Conservation (phyloP, 108 stramenopile genomes). For the Craspedostauros australis region DNA sequence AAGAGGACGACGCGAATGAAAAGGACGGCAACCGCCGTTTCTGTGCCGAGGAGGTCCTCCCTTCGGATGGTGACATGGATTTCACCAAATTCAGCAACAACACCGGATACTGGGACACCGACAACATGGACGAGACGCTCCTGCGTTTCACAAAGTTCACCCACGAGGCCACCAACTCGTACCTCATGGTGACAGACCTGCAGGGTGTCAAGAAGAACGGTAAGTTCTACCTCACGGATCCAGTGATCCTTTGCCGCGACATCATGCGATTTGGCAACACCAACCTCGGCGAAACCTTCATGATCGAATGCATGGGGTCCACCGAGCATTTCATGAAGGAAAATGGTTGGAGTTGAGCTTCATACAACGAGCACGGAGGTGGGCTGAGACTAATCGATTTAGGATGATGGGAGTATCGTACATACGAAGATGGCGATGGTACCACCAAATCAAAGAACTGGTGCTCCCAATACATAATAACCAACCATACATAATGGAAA, state of each 20-base stretch:
- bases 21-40: conserved; percentile 19
- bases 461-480: no score
- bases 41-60: conserved; percentile 25
- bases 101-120: conserved; percentile 39
- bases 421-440: no score
- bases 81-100: conserved; percentile 37
- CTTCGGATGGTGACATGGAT: conserved; percentile 1
- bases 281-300: conserved; percentile 13
- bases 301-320: conserved; percentile 1
- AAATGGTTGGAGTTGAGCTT: conserved; percentile 11
- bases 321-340: conserved; percentile 2
- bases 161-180: conserved; percentile 16
- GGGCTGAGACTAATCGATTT: no score
- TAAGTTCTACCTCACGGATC: conserved; percentile 23
- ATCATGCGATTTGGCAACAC: conserved; percentile 23
- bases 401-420: no score
- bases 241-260: conserved; percentile 25
- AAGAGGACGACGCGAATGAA: conserved; percentile 16
- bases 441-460: no score
- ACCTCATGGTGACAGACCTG: no score
- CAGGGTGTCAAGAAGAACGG: conserved; percentile 31
- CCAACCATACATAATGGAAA: no score
- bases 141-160: conserved; percentile 34
- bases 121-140: conserved; percentile 24
- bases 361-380: no score